Evolutionary conservation across 1,139 yeast species (phyloP), one percentile per base, ranked within the genome.

Genomic region (Suhomyces bolitotheri): DNA sequence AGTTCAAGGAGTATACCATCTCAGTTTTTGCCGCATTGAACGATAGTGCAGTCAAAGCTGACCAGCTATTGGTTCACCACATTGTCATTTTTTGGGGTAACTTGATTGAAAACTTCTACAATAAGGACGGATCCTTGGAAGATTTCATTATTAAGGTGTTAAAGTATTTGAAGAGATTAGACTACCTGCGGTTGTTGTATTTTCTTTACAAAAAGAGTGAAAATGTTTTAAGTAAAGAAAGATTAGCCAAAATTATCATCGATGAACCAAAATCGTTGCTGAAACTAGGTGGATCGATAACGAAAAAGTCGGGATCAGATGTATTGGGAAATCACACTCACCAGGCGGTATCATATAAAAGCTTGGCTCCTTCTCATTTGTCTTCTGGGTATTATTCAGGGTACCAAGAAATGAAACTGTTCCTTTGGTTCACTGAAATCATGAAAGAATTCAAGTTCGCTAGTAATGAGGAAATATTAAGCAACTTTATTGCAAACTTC

Each of bases 401-500:
- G 5, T 37, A 31, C 14, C 27, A 31, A 14, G 40, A 44, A 13
- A 38, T 62, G 37, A 64, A 62, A 44, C 58, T 56, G 29, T 61
- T 55, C 32, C 49, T 60, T 26, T 66, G 66, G 66, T 49, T 65
- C 32, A 51, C 58, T 36, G 36, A 47, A 8, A 44, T 51, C 15
- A 60, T 66, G 50, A 52, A 44, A 33, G 47, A 41, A 5, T 65
- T 64, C 62, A 44, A 44, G 15, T 48, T 60, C 24, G 44, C 45
- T 9, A 36, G 46, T 25, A 51, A 49, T 34, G 53, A 48, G 7
- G 29, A 16, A 7, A 33, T 48, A 12, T 31, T 46, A 19, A 26
- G 39, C 10, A 33, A 34, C 17, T 48, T 39, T 31, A 33, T 38
- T 3, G 39, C 37, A 3, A 45, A 41, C 23, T 46, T 46, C 12